phyloP scores from a whole-genome alignment of 192 early-diverging fungal species.

The Powellomyces hirtus region DNA sequence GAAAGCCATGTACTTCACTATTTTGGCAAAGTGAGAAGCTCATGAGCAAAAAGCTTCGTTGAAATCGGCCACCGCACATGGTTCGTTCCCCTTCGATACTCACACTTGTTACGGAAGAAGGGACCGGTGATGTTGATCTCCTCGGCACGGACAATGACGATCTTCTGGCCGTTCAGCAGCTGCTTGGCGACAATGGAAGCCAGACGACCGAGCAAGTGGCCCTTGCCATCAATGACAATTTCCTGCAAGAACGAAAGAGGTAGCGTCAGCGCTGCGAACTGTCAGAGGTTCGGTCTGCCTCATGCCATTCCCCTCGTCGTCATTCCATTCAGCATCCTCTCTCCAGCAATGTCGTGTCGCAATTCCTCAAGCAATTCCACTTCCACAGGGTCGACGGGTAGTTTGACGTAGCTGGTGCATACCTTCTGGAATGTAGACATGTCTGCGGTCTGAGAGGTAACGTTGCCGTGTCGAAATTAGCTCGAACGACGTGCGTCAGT shows the following conservation, averaged over 20 bases:
- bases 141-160: conserved; percentile 97
- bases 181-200: conserved; percentile 98
- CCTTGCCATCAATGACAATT: conserved; percentile 98
- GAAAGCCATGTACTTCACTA: conserved; percentile 93
- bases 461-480: conserved; percentile 6
- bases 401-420: not conserved
- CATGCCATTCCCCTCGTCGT: too few relatives aligned
- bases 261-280: not conserved
- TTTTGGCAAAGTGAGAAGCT: not conserved
- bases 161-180: conserved; percentile 94
- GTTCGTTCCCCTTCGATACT: conserved; percentile 32
- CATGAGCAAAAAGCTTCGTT: not conserved
- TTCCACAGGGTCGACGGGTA: not conserved
- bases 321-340: too few relatives aligned
- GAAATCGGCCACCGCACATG: not conserved
- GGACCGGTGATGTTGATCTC: conserved; percentile 97
- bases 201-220: conserved; percentile 96
- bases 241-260: conserved; percentile 55
- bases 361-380: not conserved
- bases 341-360: not conserved
- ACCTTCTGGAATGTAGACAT: conserved; percentile 13
- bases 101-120: conserved; percentile 99
- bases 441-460: not conserved
- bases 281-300: not conserved
- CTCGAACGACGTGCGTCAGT: not conserved